A percentile compares a stretch with the other conserved stretches of the same genome.
These are phyloP conservation scores for Asterionellopsis glacialis DNA, from an alignment of 108 stramenopile species.

Conservation along the genomic window DNA sequence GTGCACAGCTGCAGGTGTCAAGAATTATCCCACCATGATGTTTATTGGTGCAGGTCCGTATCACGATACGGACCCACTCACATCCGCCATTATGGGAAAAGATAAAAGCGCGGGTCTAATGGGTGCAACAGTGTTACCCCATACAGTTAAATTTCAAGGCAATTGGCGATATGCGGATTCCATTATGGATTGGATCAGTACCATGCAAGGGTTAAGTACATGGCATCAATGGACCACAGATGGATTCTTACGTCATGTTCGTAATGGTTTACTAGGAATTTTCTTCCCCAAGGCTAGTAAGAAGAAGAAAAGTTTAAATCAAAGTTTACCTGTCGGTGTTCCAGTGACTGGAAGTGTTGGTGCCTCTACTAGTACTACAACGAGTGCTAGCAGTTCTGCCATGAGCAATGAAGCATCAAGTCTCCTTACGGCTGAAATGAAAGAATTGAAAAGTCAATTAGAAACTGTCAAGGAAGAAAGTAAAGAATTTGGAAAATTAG, in stretches of 20 bases:
- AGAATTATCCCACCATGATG: conserved; percentile 70
- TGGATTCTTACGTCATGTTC: conserved; percentile 35
- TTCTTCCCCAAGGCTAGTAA: neutral
- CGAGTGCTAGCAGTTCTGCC: conserved; percentile 4
- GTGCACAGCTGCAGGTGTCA: conserved; percentile 43
- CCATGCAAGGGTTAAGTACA: conserved; percentile 63
- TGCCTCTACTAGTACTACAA: no score
- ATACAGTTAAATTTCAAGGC: conserved; percentile 66
- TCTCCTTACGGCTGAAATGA: conserved; percentile 10
- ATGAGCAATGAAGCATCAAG: neutral
- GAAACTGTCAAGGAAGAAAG: conserved; percentile 33
- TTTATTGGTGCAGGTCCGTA: conserved; percentile 64
- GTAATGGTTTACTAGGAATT: conserved; percentile 43
- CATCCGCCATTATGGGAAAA: conserved; percentile 31
- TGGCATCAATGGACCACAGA: conserved; percentile 62
- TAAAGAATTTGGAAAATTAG: conserved; percentile 29
- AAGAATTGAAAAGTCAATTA: conserved; percentile 28
- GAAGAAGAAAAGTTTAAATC: no score
- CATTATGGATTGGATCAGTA: conserved; percentile 72
- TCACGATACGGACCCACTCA: conserved; percentile 51
- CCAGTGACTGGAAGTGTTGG: conserved; percentile 7
- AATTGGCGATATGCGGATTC: conserved; percentile 71
- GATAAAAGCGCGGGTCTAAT: conserved; percentile 37
- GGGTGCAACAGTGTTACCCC: conserved; percentile 37
- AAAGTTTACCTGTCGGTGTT: conserved; percentile 34